Base-by-base conservation (phyloP, 2,329 filamentous ascomycete genomes). In the Bipolaris sorokiniana region DNA sequence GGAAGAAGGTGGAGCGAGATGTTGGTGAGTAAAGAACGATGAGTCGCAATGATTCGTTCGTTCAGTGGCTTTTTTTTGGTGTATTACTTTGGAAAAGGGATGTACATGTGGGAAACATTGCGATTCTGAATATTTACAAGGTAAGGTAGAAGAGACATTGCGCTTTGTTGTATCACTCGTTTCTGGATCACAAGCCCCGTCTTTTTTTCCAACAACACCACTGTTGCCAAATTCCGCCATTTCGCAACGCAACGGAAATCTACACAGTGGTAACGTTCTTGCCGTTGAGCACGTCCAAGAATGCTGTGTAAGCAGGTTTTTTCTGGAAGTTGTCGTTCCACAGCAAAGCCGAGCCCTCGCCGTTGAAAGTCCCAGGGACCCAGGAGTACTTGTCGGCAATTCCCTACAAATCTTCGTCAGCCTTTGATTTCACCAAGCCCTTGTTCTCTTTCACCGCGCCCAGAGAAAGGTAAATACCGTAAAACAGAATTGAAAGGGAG, bases 351-450 rank as follows among this genome's bases (percentile, higher is more conserved):
- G 67, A 70, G 10, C 75, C 76, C 41, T 75, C 67, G 15, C 73
- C 74, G 23, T 56, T 52, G 56, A 77, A 78, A 3, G 72, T 75
- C 13, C 65, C 51, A 2, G 76, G 76, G 16, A 71, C 68, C 76
- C 76, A 78, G 11, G 66, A 71, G 58, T 77, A 76, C 45, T 70
- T 73, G 52, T 78, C 76, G 6, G 68, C 66, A 49, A 64, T 23
- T 37, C 59, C 61, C 61, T 65, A 45, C 61, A 68, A n/a, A 18
- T 20, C 20, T 5, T 44, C 57, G 49, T 46, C 15, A 50, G 41
- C 23, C 23, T 26, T 26, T 26, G 7, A 5, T 5, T 26, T 5
- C 23, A 26, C 23, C 23, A 26, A 26, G 5, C 6, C 23, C 6
- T 7, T 6, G 3, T 28, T 28, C 26, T 28, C 26, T 28, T 20